Base-by-base conservation (phyloP, 1,139 yeast species). In the Debaryomyces subglobosus region DNA sequence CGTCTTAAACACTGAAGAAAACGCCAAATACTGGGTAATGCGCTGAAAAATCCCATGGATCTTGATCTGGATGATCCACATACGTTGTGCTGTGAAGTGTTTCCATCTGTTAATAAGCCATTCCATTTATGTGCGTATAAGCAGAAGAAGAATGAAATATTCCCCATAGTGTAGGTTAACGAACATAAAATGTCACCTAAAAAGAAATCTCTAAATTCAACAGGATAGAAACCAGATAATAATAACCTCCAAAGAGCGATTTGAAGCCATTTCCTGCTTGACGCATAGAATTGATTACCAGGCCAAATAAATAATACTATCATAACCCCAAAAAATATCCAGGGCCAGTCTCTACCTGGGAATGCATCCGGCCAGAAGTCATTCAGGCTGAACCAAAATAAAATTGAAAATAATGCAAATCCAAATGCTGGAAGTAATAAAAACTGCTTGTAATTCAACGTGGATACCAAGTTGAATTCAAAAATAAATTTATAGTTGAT, bases 171-270 rank as follows among this genome's bases (percentile, higher is more conserved):
- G 66, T 94, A 94, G 0, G 96, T 88, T 62, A 94, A 72, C 33
- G 96, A 88, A 67, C 96, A 89, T 46, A 91, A 72, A 30, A 94
- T 84, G 67, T 94, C 99, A 18, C 98, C 99, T 47, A 92, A 59
- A 64, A 90, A 91, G 73, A 94, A 92, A 68, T 94, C 99, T 51
- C 95, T 77, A 63, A 94, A 94, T 67, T 94, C 98, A 47, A 94
- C 97, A 0, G 98, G 97, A 60, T 88, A 94, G 35, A 90, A 73
- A 0, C 99, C 98, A 1, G 96, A 87, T 4, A 88, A 72, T 0
- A 87, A 37, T 42, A 94, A 70, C 61, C 99, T 78, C 78, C 92
- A 82, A 3, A 85, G 54, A 0, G 96, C 86, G 10, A 84, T 68
- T 34, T 86, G 74, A 3, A 92, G 62, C 97, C 98, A 94, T 52